Evolutionary conservation across 129 eudicot species (phyloP), one percentile per base, ranked within the genome.

Genomic region (Solidago caesia): DNA sequence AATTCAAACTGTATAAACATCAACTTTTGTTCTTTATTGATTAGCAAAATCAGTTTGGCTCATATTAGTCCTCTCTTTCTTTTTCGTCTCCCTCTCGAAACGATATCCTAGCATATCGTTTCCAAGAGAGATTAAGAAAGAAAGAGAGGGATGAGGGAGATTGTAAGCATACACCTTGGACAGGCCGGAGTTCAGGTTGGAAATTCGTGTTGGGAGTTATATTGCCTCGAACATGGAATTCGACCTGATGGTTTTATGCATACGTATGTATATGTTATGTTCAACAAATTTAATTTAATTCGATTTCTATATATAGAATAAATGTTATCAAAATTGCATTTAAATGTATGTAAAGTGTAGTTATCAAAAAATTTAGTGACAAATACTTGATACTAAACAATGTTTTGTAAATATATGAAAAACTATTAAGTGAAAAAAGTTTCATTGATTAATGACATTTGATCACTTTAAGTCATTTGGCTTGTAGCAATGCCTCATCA

Each of bases 201-300:
- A 15, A 87, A 87, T 79, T 83, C 93, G 4, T 85, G 89, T 73
- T 87, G 91, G 91, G 91, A 87, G 82, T 87, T 88, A 16, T 88
- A 85, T 68, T 88, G 92, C 79, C 89, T 88, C 33, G 93, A 88
- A 79, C 93, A 88, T 85, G 88, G 86, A 74, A 88, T 88, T 74
- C 86, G 80, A 45, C 84, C 84, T 5, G 89, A 88, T 78, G 93
- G 93, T 15, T 73, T 10, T 51, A 88, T 88, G 83, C 69, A 87
- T 45, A 85, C 68, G 92, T 88, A 65, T 6, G 41, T 63, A 8
- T 60, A 12, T 8, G 2, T n/a, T 60, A 16, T 21, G 3, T 60
- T 44, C 53, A 46, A 15, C 42, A 21, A 6, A 76, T 44, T 46
- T 66, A 15, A 4, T 44, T 8, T 25, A 7, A 6, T n/a, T 43